These are phyloP conservation scores for Bondarzewia mesenterica DNA, from an alignment of 1,284 basidiomycete species.

Conservation along the genomic window DNA sequence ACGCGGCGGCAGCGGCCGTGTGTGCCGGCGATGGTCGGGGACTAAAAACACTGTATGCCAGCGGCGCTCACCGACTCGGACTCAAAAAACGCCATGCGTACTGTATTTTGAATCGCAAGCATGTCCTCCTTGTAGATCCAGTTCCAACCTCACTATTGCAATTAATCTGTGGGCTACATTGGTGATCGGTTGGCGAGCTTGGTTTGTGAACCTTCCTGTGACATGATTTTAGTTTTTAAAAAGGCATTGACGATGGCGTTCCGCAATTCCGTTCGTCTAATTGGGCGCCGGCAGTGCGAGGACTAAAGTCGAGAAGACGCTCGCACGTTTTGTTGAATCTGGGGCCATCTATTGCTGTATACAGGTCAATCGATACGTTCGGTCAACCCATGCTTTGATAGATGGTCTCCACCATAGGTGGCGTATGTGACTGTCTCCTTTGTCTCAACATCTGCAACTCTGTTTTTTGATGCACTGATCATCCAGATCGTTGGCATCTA, in stretches of 20 bases:
- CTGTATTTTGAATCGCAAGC: too few relatives aligned
- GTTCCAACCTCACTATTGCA: not conserved
- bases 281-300: not conserved
- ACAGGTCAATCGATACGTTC: conserved; percentile 1
- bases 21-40: too few relatives aligned
- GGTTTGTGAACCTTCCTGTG: not conserved
- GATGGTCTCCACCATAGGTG: too few relatives aligned
- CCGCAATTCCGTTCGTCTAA: not conserved
- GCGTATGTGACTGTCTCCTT: too few relatives aligned
- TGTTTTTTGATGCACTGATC: not conserved
- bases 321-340: conserved; percentile 8
- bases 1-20: too few relatives aligned
- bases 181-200: not conserved
- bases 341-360: conserved; percentile 6
- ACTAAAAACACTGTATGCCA: too few relatives aligned
- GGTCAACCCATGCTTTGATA: not conserved
- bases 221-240: too few relatives aligned
- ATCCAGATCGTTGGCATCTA: not conserved
- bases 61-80: too few relatives aligned
- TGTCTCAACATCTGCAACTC: too few relatives aligned
- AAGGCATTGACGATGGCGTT: not conserved
- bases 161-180: not conserved
- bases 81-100: too few relatives aligned
- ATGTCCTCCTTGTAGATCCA: too few relatives aligned
- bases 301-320: conserved; percentile 2